Evolutionary conservation across 192 early-diverging fungal species (phyloP).

Genomic region (Geosiphon pyriformis): DNA sequence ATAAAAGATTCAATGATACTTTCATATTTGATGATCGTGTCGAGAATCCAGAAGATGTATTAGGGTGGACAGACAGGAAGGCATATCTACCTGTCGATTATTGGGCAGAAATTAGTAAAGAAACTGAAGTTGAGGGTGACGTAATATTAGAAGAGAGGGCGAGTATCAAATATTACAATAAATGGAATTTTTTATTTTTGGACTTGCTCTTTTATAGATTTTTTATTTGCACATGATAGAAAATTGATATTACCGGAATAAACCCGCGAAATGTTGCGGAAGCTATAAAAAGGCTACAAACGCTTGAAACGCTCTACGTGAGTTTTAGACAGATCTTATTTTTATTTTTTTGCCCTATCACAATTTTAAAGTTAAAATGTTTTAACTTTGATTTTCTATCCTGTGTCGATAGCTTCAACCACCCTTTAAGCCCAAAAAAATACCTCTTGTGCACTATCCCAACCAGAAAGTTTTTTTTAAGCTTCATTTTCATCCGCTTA

Average conservation of each 20-base stretch:
- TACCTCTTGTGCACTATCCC: conserved; percentile 27
- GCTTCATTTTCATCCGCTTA: neutral
- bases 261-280: neutral
- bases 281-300: conserved; percentile 12
- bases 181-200: neutral
- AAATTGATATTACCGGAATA: neutral
- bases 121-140: neutral
- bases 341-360: too few relatives aligned
- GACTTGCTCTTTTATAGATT: neutral
- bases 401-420: conserved; percentile 6
- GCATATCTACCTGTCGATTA: neutral
- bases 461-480: conserved; percentile 5
- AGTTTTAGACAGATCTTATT: neutral
- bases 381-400: neutral
- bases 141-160: neutral
- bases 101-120: conserved; percentile 19
- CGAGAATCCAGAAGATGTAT: neutral
- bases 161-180: neutral
- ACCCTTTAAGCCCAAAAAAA: neutral
- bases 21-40: neutral
- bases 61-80: neutral
- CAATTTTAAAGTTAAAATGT: neutral
- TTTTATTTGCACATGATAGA: conserved; percentile 10
- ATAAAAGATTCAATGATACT: neutral
- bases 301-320: conserved; percentile 15